Evolutionary conservation across 805 yeast species (phyloP).

Genomic region (Saturnispora silvae): DNA sequence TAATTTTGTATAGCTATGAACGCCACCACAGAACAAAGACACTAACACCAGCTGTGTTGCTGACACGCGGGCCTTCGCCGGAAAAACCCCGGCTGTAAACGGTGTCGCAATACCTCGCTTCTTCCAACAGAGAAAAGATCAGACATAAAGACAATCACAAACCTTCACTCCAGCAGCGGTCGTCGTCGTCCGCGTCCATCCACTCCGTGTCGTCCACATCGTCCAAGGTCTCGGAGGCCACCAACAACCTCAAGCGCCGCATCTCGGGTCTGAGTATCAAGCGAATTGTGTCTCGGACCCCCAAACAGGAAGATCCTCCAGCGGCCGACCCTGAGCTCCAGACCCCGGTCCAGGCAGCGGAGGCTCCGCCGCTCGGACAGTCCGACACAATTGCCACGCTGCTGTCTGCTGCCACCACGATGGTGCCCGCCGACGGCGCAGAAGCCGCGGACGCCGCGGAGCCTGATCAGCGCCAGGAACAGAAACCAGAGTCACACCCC

Average conservation of each 20-base stretch:
- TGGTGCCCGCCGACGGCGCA: too few species aligned
- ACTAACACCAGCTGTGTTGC: neutral
- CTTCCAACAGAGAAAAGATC: neutral
- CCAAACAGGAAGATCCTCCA: too few species aligned
- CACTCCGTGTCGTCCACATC: slow-evolving; percentile 1
- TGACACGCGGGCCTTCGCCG: neutral
- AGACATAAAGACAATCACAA: neutral
- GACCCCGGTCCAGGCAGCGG: too few species aligned
- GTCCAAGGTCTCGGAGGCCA: neutral
- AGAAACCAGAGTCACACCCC: too few species aligned
- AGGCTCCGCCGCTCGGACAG: neutral
- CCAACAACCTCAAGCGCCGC: neutral
- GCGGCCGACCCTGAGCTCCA: too few species aligned
- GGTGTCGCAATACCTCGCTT: neutral
- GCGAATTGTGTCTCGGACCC: slow-evolving; percentile 5
- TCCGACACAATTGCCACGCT: neutral
- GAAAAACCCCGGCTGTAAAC: neutral
- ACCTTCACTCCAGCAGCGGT: too few species aligned
- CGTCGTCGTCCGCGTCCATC: neutral
- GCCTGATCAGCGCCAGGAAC: too few species aligned
- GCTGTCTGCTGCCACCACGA: neutral
- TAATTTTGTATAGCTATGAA: neutral
- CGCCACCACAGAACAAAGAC: neutral
- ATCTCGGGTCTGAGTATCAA: slow-evolving; percentile 1
- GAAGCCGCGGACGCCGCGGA: too few species aligned